Percentiles rank a stretch among this genome's conserved stretches.
phyloP scores from a whole-genome alignment of 1,284 basidiomycete genomes.

The Pseudozyma pruni region DNA sequence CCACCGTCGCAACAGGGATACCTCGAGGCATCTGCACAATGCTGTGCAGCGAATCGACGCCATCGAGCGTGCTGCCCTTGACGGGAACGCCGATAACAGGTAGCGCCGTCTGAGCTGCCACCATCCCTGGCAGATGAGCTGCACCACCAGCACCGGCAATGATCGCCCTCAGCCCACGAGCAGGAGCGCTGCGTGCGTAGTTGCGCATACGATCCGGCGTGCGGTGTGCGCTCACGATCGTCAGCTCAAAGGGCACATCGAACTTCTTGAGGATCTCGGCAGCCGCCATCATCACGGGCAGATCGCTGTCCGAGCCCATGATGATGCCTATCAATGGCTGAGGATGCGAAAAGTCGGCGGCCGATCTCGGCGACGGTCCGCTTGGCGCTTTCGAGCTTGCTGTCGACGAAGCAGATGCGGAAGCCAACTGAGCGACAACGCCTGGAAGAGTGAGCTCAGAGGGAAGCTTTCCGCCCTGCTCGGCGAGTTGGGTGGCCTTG shows the following conservation, averaged over 20 bases:
- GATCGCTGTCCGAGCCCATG: constrained; percentile 99
- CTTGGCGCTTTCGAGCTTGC: constrained; percentile 28
- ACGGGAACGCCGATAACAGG: constrained; percentile 98
- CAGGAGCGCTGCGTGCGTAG: constrained; percentile 81
- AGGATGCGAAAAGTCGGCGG: constrained; percentile 69
- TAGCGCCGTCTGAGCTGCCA: constrained; percentile 89
- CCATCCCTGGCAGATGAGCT: constrained; percentile 97
- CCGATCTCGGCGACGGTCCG: constrained; percentile 68
- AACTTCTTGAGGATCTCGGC: constrained; percentile 86
- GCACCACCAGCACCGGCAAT: constrained; percentile 97
- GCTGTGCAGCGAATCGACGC: constrained; percentile 93
- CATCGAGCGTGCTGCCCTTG: constrained; percentile 91
- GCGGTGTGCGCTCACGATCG: constrained; percentile 94
- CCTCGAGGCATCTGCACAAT: constrained; percentile 99
- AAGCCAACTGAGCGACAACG: constrained; percentile 30
- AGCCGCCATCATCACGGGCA: constrained; percentile 90
- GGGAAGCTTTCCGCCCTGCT: constrained; percentile 41
- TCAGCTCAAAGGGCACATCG: constrained; percentile 87
- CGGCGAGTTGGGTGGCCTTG: constrained; percentile 55
- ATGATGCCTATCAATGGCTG: constrained; percentile 91
- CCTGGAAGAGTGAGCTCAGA: constrained; percentile 45
- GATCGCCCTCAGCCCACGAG: constrained; percentile 80
- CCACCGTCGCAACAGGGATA: constrained; percentile 95
- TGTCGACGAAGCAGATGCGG: constrained; percentile 11
- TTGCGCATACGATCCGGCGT: constrained; percentile 87